Base-by-base conservation (phyloP, 2,329 filamentous ascomycete genomes). In the Trichoderma sp. region DNA sequence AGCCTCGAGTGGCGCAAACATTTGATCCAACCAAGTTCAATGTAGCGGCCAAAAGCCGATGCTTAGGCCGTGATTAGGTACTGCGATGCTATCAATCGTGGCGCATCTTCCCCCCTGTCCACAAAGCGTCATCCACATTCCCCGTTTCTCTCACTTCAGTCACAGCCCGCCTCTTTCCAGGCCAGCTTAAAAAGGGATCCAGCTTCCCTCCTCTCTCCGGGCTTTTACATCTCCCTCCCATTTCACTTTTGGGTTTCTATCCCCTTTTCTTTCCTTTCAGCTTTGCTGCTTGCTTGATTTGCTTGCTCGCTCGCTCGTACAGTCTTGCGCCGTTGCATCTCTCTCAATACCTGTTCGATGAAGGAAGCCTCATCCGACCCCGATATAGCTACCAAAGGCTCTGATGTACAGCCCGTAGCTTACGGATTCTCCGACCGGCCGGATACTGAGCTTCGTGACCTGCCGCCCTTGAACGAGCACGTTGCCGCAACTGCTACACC, bases 301-400 rank as follows among this genome's bases (percentile, higher is more conserved):
- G 17, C 22, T 56, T 48, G 19, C 4, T 17, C 29, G 34, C n/a
- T 10, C 19, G 37, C 37, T 50, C 17, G 10, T 22, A 29, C n/a
- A 32, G 9, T 22, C 48, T 56, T 39, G 63, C 35, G 25, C 39
- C 17, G 27, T n/a, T 45, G 19, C 42, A 22, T 19, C 13, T 48
- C n/a, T 48, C 57, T 17, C n/a, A 57, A 56, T 34, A 74, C 77
- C 81, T 79, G 74, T 82, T 88, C 86, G 86, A 89, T 89, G 86
- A 88, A 86, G 84, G 80, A 87, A 84, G 79, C 80, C 80, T 86
- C 81, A 72, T 78, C 84, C 80, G 81, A 84, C 76, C 81, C 83
- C 78, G 80, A 82, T 78, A 81, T 81, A 86, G 82, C 86, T 83
- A 82, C 81, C 82, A 81, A 83, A 81, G 81, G 82, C 82, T 85